A percentile compares a stretch with the other conserved stretches of the same genome.
Evolutionary conservation across 1,284 basidiomycete genomes (phyloP).

Genomic region (Flammula alnicola): DNA sequence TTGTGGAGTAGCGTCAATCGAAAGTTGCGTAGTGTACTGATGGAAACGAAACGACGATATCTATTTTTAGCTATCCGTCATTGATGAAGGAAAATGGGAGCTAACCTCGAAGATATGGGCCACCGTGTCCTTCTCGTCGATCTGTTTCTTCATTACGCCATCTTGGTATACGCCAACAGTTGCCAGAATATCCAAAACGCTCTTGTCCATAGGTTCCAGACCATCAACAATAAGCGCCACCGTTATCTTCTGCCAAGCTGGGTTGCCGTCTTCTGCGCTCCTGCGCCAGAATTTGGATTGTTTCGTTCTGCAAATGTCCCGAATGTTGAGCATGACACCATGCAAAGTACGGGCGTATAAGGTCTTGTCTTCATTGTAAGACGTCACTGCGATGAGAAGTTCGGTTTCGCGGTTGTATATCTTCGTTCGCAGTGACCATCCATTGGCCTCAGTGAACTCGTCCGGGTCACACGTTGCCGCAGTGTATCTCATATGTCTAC

Average conservation of each 20-base stretch:
- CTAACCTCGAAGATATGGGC: slow-evolving; percentile 88
- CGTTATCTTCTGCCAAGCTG: slow-evolving; percentile 92
- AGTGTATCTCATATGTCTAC: slow-evolving; percentile 88
- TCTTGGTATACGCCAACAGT: slow-evolving; percentile 92
- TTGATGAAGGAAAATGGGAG: slow-evolving; percentile 8
- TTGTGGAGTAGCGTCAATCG: slow-evolving; percentile 87
- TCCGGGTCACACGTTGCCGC: slow-evolving; percentile 96
- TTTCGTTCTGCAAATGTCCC: slow-evolving; percentile 97
- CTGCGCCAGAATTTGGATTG: slow-evolving; percentile 93
- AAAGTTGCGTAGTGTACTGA: slow-evolving; percentile 90
- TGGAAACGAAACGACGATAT: slow-evolving; percentile 1
- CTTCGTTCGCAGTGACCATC: slow-evolving; percentile 84
- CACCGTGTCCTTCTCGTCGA: slow-evolving; percentile 92
- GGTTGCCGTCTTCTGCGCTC: slow-evolving; percentile 83
- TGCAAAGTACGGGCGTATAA: slow-evolving; percentile 93
- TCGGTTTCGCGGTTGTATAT: slow-evolving; percentile 92
- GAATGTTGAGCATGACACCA: slow-evolving; percentile 97
- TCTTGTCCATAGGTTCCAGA: slow-evolving; percentile 95
- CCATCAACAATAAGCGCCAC: slow-evolving; percentile 95
- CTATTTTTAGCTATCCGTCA: slow-evolving; percentile 5
- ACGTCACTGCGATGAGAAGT: slow-evolving; percentile 89
- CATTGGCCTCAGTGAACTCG: slow-evolving; percentile 84
- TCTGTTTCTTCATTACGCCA: slow-evolving; percentile 94
- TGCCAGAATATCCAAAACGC: slow-evolving; percentile 85
- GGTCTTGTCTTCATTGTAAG: slow-evolving; percentile 92